Percentiles rank a stretch among this genome's conserved stretches.
Evolutionary conservation across 805 yeast genomes (phyloP).

Genomic region (Candida sonorensis): DNA sequence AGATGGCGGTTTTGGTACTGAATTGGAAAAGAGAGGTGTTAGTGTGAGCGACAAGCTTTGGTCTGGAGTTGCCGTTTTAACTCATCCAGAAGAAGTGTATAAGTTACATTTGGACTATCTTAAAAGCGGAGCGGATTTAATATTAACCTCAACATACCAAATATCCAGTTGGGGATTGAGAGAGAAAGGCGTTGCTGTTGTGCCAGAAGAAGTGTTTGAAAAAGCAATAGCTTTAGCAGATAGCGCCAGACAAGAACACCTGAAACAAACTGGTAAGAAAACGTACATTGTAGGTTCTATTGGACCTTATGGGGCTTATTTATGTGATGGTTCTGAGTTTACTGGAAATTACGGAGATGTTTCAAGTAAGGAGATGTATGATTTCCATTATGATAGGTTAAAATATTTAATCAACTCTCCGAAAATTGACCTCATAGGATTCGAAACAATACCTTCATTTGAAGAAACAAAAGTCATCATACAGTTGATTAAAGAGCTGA

Average conservation of each 20-base stretch:
- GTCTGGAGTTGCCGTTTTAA: constrained; percentile 50
- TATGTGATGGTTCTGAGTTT: constrained; percentile 66
- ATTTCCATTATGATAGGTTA: constrained; percentile 47
- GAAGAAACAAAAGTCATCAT: constrained; percentile 48
- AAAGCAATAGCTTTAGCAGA: constrained; percentile 20
- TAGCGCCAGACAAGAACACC: constrained; percentile 12
- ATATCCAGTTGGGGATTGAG: constrained; percentile 38
- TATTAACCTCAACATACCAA: constrained; percentile 58
- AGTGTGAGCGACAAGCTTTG: constrained; percentile 44
- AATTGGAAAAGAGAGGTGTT: constrained; percentile 44
- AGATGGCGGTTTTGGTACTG: constrained; percentile 67
- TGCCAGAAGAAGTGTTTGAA: constrained; percentile 15
- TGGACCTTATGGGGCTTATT: constrained; percentile 73
- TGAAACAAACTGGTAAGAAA: constrained; percentile 7
- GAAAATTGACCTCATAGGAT: constrained; percentile 48
- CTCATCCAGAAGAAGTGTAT: constrained; percentile 36
- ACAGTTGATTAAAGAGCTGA: constrained; percentile 29
- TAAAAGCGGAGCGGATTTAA: constrained; percentile 46
- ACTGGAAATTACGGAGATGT: constrained; percentile 55
- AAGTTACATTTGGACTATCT: constrained; percentile 46
- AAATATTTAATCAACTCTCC: constrained; percentile 30
- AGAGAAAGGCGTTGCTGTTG: constrained; percentile 15
- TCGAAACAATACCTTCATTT: constrained; percentile 68
- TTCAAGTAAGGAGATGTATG: constrained; percentile 30
- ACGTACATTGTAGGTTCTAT: constrained; percentile 50